Evolutionary conservation across 2,329 filamentous ascomycete genomes (phyloP), one percentile per base, ranked within the genome.

Genomic region (Nemania sp.): DNA sequence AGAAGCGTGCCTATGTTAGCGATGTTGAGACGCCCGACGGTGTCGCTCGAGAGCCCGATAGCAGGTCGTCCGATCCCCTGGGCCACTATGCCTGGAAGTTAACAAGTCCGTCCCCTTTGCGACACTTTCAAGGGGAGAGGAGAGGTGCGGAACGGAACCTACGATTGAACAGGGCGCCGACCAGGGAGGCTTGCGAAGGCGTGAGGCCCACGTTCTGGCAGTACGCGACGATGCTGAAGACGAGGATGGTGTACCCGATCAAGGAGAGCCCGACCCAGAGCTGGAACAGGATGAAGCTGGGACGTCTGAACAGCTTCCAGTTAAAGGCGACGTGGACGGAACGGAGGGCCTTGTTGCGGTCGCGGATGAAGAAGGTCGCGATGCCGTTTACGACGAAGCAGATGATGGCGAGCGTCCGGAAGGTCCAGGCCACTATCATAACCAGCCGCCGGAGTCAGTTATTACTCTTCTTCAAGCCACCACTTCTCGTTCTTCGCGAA

Each of bases 171-270:
- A 92, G 75, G 4, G 90, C 90, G n/a, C 86, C 88, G 47, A 91
- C 81, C 15, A 92, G 79, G 0, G 87, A 87, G 6, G 88, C 90
- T 69, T 93, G 86, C 5, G 83, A 80, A 1, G 89, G 79, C 1
- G 81, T 80, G 32, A 92, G 81, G 1, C 90, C 90, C 45, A 92
- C 83, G 4, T 81, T 82, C 57, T 83, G 81, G 39, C 88, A 88
- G 70, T 92, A 94, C 71, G 88, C 90, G 13, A 90, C 87, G 47
- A 93, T 77, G 11, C 86, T 89, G 74, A 92, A 94, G 46, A 92
- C 81, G n/a, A 92, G 80, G 4, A 91, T 88, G 25, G 90, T 81
- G 68, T 94, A 94, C 5, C 83, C 89, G 13, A 94, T 76, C 76
- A 93, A 85, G 61, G 83, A 87, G 64, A 93, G 87, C 74, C 87